phyloP scores from a whole-genome alignment of 352 stramenopile species.

The Salisapilia sapeloensis region DNA sequence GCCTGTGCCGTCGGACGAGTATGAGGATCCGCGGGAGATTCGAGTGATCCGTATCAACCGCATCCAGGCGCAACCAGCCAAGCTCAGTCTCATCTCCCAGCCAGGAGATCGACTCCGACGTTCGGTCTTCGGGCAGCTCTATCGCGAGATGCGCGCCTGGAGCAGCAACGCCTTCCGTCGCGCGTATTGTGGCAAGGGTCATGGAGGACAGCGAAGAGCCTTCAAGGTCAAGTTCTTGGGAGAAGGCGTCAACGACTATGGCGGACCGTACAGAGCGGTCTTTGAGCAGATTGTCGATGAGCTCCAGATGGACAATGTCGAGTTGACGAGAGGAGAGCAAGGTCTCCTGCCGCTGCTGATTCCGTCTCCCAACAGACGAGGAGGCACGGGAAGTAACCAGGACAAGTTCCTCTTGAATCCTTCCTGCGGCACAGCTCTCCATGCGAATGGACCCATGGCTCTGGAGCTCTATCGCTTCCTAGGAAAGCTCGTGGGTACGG shows the following conservation, averaged over 20 bases:
- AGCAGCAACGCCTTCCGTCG: slow-evolving; percentile 88
- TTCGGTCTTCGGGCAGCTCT: slow-evolving; percentile 96
- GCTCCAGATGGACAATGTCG: slow-evolving; percentile 83
- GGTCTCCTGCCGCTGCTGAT: slow-evolving; percentile 78
- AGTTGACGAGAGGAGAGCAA: slow-evolving; percentile 71
- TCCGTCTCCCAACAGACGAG: slow-evolving; percentile 77
- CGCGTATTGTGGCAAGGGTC: slow-evolving; percentile 93
- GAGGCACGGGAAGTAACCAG: slow-evolving; percentile 76
- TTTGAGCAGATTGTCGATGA: slow-evolving; percentile 96
- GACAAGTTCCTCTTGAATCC: slow-evolving; percentile 87
- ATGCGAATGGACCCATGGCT: slow-evolving; percentile 77
- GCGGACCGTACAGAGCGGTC: slow-evolving; percentile 93
- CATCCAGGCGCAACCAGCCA: slow-evolving; percentile 82
- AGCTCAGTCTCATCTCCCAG: slow-evolving; percentile 79
- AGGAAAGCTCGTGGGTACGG: slow-evolving; percentile 92
- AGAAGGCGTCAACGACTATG: slow-evolving; percentile 98
- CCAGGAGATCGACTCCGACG: slow-evolving; percentile 73
- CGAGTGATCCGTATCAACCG: slow-evolving; percentile 95
- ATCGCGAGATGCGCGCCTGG: slow-evolving; percentile 92
- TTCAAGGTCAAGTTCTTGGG: slow-evolving; percentile 99
- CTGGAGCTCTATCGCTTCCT: slow-evolving; percentile 91
- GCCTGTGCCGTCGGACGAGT: slow-evolving; percentile 95
- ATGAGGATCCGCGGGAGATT: slow-evolving; percentile 96
- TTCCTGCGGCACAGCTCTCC: slow-evolving; percentile 57
- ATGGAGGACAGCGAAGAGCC: slow-evolving; percentile 92